These are phyloP conservation scores for Lichtheimia corymbifera DNA, from an alignment of 371 early-diverging fungal genomes.

Conservation along the genomic window DNA sequence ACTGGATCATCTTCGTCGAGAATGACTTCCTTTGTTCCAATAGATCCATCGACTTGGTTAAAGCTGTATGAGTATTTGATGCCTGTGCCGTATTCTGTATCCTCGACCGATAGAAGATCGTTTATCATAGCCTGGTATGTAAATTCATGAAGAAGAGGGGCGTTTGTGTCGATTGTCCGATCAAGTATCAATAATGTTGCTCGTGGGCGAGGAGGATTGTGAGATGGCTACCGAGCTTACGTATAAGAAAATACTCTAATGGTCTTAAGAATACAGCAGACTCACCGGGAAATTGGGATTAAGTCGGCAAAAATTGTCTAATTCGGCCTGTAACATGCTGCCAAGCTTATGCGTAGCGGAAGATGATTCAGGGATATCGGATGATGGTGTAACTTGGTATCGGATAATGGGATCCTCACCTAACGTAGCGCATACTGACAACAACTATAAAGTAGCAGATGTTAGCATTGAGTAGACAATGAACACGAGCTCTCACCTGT, in stretches of 20 bases:
- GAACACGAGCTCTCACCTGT: constrained; percentile 46
- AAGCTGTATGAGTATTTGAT: constrained; percentile 62
- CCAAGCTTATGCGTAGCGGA: constrained; percentile 53
- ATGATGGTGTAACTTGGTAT: constrained; percentile 65
- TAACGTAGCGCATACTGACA: constrained; percentile 75
- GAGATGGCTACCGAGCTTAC: constrained; percentile 32
- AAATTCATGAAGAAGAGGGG: constrained; percentile 94
- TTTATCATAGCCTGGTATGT: constrained; percentile 95
- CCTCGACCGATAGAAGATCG: constrained; percentile 78
- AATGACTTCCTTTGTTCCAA: constrained; percentile 57
- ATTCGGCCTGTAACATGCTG: constrained; percentile 67
- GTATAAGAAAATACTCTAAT: neutral
- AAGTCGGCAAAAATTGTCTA: constrained; percentile 62
- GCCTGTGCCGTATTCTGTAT: constrained; percentile 54
- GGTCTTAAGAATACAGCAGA: neutral
- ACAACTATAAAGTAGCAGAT: constrained; percentile 35
- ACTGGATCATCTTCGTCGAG: constrained; percentile 79
- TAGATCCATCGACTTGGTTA: constrained; percentile 46
- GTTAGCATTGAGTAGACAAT: neutral
- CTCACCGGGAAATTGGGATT: constrained; percentile 65
- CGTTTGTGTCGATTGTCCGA: constrained; percentile 80
- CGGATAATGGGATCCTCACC: constrained; percentile 89
- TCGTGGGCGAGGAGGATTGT: constrained; percentile 57
- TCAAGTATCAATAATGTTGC: constrained; percentile 88
- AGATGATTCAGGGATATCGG: constrained; percentile 42